phyloP scores from a whole-genome alignment of 306 rosid genomes.

The Canavalia gladiata region DNA sequence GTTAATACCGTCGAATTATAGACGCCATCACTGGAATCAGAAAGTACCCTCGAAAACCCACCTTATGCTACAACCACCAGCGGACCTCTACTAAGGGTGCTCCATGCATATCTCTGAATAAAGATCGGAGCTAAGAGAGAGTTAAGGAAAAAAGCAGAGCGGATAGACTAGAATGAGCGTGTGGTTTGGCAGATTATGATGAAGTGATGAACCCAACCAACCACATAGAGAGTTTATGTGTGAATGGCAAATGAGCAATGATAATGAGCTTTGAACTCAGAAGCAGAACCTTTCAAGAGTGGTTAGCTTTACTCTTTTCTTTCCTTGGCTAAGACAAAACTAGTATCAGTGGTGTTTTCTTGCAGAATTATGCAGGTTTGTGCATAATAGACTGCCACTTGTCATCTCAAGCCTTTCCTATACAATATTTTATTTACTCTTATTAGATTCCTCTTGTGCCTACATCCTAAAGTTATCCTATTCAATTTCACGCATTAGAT shows the following conservation, averaged over 20 bases:
- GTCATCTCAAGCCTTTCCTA: no score
- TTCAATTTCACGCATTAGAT: no score
- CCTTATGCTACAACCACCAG: slow-evolving; percentile 87
- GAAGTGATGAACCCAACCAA: slow-evolving; percentile 15
- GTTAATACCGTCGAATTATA: slow-evolving; percentile 45
- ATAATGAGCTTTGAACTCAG: slow-evolving; percentile 18
- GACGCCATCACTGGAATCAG: slow-evolving; percentile 68
- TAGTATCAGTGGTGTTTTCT: no score
- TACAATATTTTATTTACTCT: no score
- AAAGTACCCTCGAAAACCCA: slow-evolving; percentile 89
- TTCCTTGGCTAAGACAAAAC: background rate
- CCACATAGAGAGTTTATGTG: background rate
- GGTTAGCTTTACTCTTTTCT: slow-evolving; percentile 19
- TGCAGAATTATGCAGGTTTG: no score
- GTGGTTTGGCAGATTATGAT: slow-evolving; percentile 37
- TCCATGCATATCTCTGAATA: slow-evolving; percentile 87
- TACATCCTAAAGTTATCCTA: no score
- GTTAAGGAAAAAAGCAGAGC: slow-evolving; percentile 58
- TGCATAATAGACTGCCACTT: no score
- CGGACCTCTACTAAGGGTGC: slow-evolving; percentile 72
- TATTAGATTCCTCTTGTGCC: no score
- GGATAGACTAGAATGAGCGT: slow-evolving; percentile 54
- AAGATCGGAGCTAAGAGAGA: slow-evolving; percentile 58
- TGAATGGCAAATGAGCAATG: no score
- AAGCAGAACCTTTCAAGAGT: slow-evolving; percentile 40